phyloP scores from a whole-genome alignment of 2,329 filamentous ascomycete species.

The Ceratocystis colombiana region DNA sequence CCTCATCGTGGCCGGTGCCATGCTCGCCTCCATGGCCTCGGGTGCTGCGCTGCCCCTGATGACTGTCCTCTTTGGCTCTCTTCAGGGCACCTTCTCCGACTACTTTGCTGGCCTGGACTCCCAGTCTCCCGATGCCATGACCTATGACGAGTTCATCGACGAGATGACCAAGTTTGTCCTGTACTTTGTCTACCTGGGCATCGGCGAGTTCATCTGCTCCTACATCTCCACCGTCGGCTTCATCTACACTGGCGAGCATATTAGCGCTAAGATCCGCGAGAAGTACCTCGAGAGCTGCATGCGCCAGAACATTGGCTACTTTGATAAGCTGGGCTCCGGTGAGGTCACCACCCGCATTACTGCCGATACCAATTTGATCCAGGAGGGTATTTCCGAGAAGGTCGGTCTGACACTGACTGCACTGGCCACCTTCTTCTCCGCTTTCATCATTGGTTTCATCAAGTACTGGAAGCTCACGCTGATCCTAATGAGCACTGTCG shows the following conservation, averaged over 20 bases:
- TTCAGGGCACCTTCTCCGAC: constrained; percentile 60
- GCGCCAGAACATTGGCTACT: constrained; percentile 82
- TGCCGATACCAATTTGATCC: constrained; percentile 83
- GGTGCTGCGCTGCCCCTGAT: constrained; percentile 70
- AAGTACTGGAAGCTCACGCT: constrained; percentile 89
- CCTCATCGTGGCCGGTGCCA: constrained; percentile 51
- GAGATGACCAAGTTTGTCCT: constrained; percentile 56
- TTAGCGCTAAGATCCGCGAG: constrained; percentile 67
- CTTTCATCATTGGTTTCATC: constrained; percentile 82
- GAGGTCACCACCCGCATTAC: constrained; percentile 94
- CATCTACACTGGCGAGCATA: constrained; percentile 76
- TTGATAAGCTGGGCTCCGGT: constrained; percentile 84
- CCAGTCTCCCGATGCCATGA: constrained; percentile 34
- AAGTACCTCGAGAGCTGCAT: constrained; percentile 76
- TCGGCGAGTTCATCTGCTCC: constrained; percentile 59
- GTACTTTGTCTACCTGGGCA: constrained; percentile 77
- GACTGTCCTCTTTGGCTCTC: constrained; percentile 69
- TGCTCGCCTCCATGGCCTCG: constrained; percentile 56
- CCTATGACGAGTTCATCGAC: constrained; percentile 47
- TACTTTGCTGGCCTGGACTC: constrained; percentile 44
- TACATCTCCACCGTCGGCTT: constrained; percentile 80
- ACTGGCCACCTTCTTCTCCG: constrained; percentile 71
- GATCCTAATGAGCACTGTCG: constrained; percentile 71
- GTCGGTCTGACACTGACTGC: constrained; percentile 67
- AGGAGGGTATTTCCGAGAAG: constrained; percentile 90